Evolutionary conservation across 805 yeast species (phyloP), one percentile per base, ranked within the genome.

Genomic region (Ogataea methanolica): DNA sequence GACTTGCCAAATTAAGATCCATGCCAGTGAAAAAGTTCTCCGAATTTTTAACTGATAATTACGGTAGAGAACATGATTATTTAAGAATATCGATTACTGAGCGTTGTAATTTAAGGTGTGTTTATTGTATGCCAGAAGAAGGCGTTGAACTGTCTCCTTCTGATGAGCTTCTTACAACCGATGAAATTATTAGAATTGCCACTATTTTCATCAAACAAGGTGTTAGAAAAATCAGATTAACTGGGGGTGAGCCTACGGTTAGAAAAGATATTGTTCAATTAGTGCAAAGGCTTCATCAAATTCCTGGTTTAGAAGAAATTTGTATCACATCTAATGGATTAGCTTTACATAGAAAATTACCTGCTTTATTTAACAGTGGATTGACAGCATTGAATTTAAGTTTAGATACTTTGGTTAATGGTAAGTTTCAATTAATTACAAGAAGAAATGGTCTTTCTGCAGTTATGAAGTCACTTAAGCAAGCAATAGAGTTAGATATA

Each of bases 221-320:
- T 2, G 80, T 78, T n/a, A 59, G 63, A 15, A 78, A 78, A 55
- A 72, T 78, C 19, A 56, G 82, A 42, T 61, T 78, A 15, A 78
- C 82, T 0, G 82, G 82, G 9, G 82, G 82, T 15, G 82, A 78
- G 56, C 82, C 82, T 0, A 75, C 80, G 0, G 78, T 78, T 6
- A 59, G 82, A 19, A 71, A 68, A 47, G 82, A 78, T 51, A 68
- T 78, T 34, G 65, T 76, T 39, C 74, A 69, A 5, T 59, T 78
- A 5, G 75, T 75, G 8, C 50, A 53, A 31, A 58, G 63, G 31
- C 54, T 78, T 33, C 68, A 74, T 38, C 43, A 53, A 26, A 52
- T 77, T 3, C 53, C 54, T n/a, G 80, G 78, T 0, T 57, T 77
- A 9, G 56, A 73, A 34, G 79, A 76, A 46, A 65, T 78, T 6